A percentile compares a stretch with the other conserved stretches of the same genome.
Evolutionary conservation across 2,329 filamentous ascomycete species (phyloP).

Genomic region (Botryotinia narcissicola): DNA sequence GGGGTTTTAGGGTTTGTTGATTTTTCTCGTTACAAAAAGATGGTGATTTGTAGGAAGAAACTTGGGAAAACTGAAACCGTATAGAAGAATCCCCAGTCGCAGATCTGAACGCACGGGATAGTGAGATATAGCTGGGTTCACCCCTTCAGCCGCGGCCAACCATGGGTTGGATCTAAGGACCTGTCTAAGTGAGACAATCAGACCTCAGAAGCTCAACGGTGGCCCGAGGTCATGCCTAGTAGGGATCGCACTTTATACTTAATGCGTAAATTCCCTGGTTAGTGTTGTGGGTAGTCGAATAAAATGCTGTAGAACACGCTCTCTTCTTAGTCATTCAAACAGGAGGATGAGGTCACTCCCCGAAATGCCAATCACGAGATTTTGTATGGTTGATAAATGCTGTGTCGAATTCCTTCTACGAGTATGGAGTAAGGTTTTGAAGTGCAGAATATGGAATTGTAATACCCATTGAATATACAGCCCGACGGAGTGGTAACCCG

Average conservation of each 20-base stretch:
- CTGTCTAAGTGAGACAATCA: not conserved
- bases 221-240: conserved; percentile 2
- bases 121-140: not conserved
- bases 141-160: not conserved
- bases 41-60: not conserved
- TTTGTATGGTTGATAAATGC: not conserved
- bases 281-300: not conserved
- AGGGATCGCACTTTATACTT: not conserved
- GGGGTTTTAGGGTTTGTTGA: conserved; percentile 7
- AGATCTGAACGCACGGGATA: conserved; percentile 4
- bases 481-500: conserved; percentile 12
- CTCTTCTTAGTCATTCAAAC: not conserved
- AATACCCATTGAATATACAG: conserved; percentile 10
- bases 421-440: not conserved
- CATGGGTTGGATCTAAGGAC: not conserved
- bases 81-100: not conserved
- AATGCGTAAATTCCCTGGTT: not conserved
- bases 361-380: not conserved
- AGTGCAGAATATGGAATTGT: not conserved
- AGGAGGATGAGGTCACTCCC: not conserved
- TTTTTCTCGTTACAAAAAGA: not conserved
- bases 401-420: not conserved
- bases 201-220: conserved; percentile 8
- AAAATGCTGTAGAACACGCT: not conserved
- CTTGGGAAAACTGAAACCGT: conserved; percentile 2